Evolutionary conservation across 495 filamentous ascomycete genomes (phyloP).

Genomic region (Talaromyces nanjingensis): DNA sequence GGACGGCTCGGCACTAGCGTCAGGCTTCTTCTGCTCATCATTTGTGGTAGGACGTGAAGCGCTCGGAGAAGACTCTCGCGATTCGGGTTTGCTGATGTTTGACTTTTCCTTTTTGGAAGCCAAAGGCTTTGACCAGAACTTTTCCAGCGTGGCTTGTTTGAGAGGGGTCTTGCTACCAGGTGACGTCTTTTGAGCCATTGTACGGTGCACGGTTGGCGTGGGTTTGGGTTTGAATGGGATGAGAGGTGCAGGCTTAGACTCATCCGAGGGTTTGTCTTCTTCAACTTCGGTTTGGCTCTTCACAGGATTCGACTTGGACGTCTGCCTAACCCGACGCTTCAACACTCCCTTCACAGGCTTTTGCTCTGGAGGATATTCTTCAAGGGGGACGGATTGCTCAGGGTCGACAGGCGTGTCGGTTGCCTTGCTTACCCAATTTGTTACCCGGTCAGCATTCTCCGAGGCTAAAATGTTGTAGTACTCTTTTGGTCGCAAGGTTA

Average conservation of each 20-base stretch:
- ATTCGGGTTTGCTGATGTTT: background rate
- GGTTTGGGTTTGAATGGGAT: background rate
- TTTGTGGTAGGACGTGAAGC: background rate
- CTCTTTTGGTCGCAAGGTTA: background rate
- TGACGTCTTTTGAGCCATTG: conserved; percentile 20
- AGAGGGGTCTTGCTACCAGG: conserved; percentile 10
- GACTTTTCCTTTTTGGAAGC: conserved; percentile 1
- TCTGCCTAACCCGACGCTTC: background rate
- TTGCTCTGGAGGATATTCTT: background rate
- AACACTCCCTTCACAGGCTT: background rate
- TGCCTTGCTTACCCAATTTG: conserved; percentile 18
- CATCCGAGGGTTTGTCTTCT: conserved; percentile 14
- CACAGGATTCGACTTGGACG: background rate
- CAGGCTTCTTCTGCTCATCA: background rate
- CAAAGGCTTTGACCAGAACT: conserved; percentile 14
- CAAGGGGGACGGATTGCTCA: background rate
- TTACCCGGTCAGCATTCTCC: conserved; percentile 21
- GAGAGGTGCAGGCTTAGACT: background rate
- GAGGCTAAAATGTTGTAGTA: background rate
- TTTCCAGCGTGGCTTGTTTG: conserved; percentile 23
- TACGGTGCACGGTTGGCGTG: conserved; percentile 13
- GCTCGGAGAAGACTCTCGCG: background rate
- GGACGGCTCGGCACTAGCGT: no score
- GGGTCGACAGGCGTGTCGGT: conserved; percentile 2
- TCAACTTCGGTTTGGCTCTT: background rate